Conservation (phyloP, 495 filamentous ascomycete genomes). For the Chlorociboria aeruginascens region DNA sequence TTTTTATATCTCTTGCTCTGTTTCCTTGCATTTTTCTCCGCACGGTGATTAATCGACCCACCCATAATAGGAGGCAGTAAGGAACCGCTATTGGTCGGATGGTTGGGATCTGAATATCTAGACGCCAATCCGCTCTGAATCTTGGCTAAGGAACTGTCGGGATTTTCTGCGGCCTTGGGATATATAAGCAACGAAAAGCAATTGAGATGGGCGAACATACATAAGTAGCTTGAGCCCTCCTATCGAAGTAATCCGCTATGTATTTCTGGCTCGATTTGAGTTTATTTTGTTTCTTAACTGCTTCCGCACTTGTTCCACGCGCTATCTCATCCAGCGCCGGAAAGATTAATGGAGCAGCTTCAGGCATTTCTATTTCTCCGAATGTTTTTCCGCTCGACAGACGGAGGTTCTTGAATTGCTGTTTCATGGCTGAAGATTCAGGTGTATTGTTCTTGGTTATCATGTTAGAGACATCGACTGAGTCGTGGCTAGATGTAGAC, state of each 20-base stretch:
- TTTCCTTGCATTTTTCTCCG: not conserved
- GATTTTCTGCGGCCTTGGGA: constrained; percentile 17
- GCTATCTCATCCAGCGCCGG: constrained; percentile 36
- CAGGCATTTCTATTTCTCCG: constrained; percentile 35
- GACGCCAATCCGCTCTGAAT: constrained; percentile 29
- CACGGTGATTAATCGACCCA: constrained; percentile 23
- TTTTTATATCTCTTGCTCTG: not conserved
- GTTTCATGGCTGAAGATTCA: constrained; percentile 20
- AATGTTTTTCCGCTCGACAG: constrained; percentile 33
- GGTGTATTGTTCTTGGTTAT: constrained; percentile 8
- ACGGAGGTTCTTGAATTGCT: constrained; percentile 26
- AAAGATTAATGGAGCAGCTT: constrained; percentile 42
- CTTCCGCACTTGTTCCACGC: constrained; percentile 18
- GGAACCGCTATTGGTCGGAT: constrained; percentile 32
- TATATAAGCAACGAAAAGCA: too few relatives aligned
- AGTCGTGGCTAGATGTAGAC: constrained; percentile 16
- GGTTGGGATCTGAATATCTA: constrained; percentile 41
- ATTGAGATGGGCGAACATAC: constrained; percentile 15
- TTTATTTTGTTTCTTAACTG: constrained; percentile 19
- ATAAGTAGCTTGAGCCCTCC: constrained; percentile 36
- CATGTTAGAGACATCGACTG: constrained; percentile 24
- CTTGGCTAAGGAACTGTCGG: constrained; percentile 19
- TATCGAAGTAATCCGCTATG: constrained; percentile 40
- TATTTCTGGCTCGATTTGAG: constrained; percentile 32
- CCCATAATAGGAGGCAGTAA: constrained; percentile 32